These are phyloP conservation scores for Candida sphagnicola DNA, from an alignment of 805 yeast genomes.

Conservation along the genomic window DNA sequence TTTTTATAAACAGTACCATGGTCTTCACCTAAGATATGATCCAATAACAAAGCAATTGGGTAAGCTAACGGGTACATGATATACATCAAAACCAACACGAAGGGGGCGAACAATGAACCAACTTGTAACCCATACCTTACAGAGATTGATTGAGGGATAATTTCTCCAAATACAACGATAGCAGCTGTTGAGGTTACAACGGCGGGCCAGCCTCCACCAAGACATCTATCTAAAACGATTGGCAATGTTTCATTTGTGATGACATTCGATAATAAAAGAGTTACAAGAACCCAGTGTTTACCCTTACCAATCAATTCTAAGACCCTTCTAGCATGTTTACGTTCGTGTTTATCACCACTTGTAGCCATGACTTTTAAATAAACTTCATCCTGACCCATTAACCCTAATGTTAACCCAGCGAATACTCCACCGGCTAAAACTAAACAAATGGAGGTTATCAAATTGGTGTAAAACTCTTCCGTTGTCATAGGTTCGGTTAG, in stretches of 20 bases:
- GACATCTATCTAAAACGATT: constrained; percentile 83
- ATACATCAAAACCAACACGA: constrained; percentile 82
- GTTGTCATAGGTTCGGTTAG: constrained; percentile 21
- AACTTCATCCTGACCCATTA: constrained; percentile 98
- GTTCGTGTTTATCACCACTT: constrained; percentile 75
- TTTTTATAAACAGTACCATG: constrained; percentile 94
- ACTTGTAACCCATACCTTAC: constrained; percentile 90
- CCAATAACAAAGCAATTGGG: constrained; percentile 81
- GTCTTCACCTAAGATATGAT: constrained; percentile 83
- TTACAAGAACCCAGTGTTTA: constrained; percentile 95
- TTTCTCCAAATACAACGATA: constrained; percentile 93
- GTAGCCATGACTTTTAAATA: constrained; percentile 85
- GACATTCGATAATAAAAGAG: constrained; percentile 79
- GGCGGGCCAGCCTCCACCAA: constrained; percentile 98
- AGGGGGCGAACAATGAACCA: constrained; percentile 88
- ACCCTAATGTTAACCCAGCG: constrained; percentile 90
- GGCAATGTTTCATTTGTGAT: constrained; percentile 94
- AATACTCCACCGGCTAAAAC: constrained; percentile 85
- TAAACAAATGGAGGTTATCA: constrained; percentile 51
- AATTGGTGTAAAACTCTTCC: constrained; percentile 44
- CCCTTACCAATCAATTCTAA: constrained; percentile 71
- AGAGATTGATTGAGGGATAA: constrained; percentile 90
- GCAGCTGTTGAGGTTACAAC: constrained; percentile 90
- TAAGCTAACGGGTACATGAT: constrained; percentile 87
- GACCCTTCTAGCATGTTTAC: constrained; percentile 67